Evolutionary conservation across 495 filamentous ascomycete species (phyloP).

Genomic region (Bathelium albidoporum): DNA sequence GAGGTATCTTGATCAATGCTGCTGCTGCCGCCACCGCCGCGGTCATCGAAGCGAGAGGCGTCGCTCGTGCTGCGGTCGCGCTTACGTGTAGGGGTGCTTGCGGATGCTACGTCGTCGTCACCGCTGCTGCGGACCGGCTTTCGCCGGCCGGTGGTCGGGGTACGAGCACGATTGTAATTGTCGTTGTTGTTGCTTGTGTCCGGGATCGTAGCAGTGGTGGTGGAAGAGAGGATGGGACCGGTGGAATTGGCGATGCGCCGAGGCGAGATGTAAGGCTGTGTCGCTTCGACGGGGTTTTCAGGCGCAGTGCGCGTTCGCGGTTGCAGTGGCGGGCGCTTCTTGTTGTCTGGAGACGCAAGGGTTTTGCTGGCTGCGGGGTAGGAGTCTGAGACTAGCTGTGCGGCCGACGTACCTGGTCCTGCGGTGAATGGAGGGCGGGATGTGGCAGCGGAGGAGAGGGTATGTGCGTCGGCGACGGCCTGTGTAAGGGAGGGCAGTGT

Average conservation of each 20-base stretch:
- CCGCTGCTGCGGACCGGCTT: background rate
- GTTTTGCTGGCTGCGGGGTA: slow-evolving; percentile 13
- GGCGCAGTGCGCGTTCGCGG: background rate
- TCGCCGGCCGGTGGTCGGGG: no score
- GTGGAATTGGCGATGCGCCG: background rate
- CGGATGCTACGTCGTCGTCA: background rate
- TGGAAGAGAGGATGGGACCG: background rate
- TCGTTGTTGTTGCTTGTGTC: no score
- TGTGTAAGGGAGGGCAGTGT: slow-evolving; percentile 22
- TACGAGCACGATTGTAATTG: background rate
- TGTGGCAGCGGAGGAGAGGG: slow-evolving; percentile 16
- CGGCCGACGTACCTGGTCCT: slow-evolving; percentile 11
- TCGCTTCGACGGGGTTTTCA: background rate
- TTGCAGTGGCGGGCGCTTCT: slow-evolving; percentile 12
- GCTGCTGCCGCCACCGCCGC: slow-evolving; percentile 1
- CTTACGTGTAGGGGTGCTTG: background rate
- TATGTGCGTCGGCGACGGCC: slow-evolving; percentile 26
- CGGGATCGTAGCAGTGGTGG: no score
- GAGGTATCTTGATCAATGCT: background rate
- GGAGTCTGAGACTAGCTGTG: slow-evolving; percentile 15
- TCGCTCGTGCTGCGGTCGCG: slow-evolving; percentile 7
- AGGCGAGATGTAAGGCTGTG: background rate
- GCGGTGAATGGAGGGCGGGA: slow-evolving; percentile 8
- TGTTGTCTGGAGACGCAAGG: slow-evolving; percentile 13
- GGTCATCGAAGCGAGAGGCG: slow-evolving; percentile 11